Conservation (phyloP, 306 rosid genomes). For the Morella rubra region DNA sequence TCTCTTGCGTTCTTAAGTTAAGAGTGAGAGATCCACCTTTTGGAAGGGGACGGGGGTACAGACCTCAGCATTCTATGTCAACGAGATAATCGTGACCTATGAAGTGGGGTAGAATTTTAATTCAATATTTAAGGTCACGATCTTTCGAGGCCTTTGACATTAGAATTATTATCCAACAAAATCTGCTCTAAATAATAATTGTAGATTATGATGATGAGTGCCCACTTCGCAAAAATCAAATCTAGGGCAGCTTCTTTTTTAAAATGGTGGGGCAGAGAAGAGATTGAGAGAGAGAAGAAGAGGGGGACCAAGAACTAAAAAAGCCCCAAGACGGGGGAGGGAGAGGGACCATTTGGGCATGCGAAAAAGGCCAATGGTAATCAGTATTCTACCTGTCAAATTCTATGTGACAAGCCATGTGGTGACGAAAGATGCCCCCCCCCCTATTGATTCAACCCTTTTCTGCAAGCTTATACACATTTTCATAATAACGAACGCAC, state of each 20-base stretch:
- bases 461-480: constrained; percentile 3
- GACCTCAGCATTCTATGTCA: too few species aligned
- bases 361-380: constrained; percentile 25
- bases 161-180: neutral
- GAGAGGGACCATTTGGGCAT: constrained; percentile 44
- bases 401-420: constrained; percentile 34
- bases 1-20: too few species aligned
- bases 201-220: constrained; percentile 11
- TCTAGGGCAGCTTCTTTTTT: constrained; percentile 5
- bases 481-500: constrained; percentile 8
- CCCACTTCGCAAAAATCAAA: constrained; percentile 18
- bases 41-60: too few species aligned
- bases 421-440: constrained; percentile 15
- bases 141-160: too few species aligned
- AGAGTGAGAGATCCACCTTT: too few species aligned
- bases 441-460: neutral
- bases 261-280: neutral
- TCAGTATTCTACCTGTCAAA: constrained; percentile 18
- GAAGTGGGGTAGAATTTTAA: too few species aligned
- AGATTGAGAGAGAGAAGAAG: constrained; percentile 14
- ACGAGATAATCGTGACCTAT: too few species aligned
- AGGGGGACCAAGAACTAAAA: constrained; percentile 39
- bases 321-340: constrained; percentile 38
- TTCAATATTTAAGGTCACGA: too few species aligned
- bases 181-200: constrained; percentile 1